phyloP scores from a whole-genome alignment of 2,329 filamentous ascomycete genomes.

The Aureobasidium sp. region DNA sequence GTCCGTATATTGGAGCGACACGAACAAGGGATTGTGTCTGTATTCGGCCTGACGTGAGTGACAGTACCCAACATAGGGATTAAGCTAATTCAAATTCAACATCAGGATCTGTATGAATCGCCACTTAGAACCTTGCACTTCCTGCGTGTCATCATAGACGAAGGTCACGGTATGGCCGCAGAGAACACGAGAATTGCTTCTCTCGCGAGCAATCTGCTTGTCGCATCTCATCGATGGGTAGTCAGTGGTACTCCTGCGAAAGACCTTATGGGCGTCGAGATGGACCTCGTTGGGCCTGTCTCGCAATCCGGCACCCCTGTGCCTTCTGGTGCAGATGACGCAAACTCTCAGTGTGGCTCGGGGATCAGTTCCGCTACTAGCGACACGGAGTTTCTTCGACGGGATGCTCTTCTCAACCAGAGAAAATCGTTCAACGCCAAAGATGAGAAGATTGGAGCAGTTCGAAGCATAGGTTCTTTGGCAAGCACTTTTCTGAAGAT shows the following conservation, averaged over 20 bases:
- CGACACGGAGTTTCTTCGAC: slow-evolving; percentile 16
- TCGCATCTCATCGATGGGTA: slow-evolving; percentile 71
- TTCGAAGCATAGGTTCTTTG: slow-evolving; percentile 58
- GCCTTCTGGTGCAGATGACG: neutral
- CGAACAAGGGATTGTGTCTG: slow-evolving; percentile 41
- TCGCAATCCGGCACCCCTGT: neutral
- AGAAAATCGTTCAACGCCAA: slow-evolving; percentile 34
- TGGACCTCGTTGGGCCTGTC: slow-evolving; percentile 42
- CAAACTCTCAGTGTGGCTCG: neutral
- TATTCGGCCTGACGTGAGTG: slow-evolving; percentile 27
- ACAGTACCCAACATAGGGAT: neutral
- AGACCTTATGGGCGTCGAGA: slow-evolving; percentile 69
- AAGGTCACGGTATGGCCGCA: slow-evolving; percentile 79
- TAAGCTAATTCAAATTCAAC: neutral
- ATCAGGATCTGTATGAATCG: slow-evolving; percentile 43
- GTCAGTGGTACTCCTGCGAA: slow-evolving; percentile 85
- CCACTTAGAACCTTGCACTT: slow-evolving; percentile 69
- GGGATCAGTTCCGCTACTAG: neutral
- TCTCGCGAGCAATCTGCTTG: slow-evolving; percentile 47
- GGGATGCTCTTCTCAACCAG: slow-evolving; percentile 30
- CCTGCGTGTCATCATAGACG: slow-evolving; percentile 84
- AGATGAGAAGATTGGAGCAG: slow-evolving; percentile 36
- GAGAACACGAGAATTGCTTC: slow-evolving; percentile 53
- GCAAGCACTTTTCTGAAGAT: slow-evolving; percentile 65
- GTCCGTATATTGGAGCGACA: slow-evolving; percentile 40